Evolutionary conservation across 306 rosid species (phyloP).

Genomic region (Gillenia trifoliata): DNA sequence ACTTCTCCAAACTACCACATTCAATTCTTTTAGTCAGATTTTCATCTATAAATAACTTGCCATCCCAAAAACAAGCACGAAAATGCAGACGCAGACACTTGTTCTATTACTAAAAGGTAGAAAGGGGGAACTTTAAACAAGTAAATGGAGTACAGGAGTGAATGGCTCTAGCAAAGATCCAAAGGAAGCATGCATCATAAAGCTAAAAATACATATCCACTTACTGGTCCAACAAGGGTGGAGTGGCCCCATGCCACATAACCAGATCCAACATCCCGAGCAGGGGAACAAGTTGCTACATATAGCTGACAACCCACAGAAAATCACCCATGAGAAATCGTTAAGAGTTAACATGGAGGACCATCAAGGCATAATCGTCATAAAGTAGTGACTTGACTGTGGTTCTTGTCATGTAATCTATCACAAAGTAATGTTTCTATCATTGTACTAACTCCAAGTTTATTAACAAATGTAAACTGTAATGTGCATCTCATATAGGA

Average conservation of each 20-base stretch:
- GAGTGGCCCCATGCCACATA: constrained; percentile 99
- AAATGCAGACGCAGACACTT: not conserved
- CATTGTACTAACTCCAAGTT: not conserved
- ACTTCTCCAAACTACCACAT: constrained; percentile 81
- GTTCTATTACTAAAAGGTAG: not conserved
- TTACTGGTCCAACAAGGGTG: constrained; percentile 92
- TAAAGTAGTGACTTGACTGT: not conserved
- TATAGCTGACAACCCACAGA: constrained; percentile 48
- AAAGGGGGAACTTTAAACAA: not conserved
- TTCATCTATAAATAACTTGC: not conserved
- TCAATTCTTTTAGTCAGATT: constrained; percentile 16
- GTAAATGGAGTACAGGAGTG: not conserved
- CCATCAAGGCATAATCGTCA: not conserved
- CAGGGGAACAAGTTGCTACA: constrained; percentile 97
- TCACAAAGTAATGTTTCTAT: not conserved
- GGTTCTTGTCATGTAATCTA: not conserved
- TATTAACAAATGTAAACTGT: not conserved
- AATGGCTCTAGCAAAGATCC: not conserved
- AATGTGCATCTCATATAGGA: not conserved
- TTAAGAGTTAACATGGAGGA: not conserved
- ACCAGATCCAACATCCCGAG: constrained; percentile 79
- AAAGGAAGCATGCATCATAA: not conserved
- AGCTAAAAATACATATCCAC: constrained; percentile 25
- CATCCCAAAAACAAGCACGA: not conserved
- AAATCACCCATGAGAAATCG: constrained; percentile 16